These are phyloP conservation scores for Arabidopsis lyrata DNA, from an alignment of 441 rosid genomes.

Conservation along the genomic window DNA sequence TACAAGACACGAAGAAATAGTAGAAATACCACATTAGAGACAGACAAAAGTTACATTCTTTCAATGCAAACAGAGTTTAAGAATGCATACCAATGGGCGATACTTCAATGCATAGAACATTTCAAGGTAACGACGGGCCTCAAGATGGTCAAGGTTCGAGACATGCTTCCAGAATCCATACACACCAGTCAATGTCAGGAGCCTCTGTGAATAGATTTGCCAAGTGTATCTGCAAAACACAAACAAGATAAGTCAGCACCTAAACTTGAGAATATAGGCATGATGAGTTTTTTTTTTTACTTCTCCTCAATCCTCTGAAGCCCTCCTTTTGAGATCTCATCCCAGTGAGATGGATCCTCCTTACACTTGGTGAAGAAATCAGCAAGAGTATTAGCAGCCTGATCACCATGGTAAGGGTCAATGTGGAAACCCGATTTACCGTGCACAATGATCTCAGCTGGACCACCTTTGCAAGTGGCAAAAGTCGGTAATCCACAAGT, in stretches of 20 bases:
- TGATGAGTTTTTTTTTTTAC: conserved; percentile 44
- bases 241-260: neutral
- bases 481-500: conserved; percentile 55
- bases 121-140: conserved; percentile 89
- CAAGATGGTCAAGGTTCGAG: conserved; percentile 84
- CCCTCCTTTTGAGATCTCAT: conserved; percentile 71
- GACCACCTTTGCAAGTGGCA: conserved; percentile 81
- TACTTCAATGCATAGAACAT: conserved; percentile 96
- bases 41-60: neutral
- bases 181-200: conserved; percentile 84
- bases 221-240: conserved; percentile 72
- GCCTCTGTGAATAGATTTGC: conserved; percentile 91
- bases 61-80: neutral
- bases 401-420: conserved; percentile 92
- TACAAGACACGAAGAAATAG: neutral
- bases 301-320: conserved; percentile 85
- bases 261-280: neutral
- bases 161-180: conserved; percentile 99
- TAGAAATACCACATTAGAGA: conserved; percentile 13
- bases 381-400: conserved; percentile 77
- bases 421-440: conserved; percentile 93
- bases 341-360: conserved; percentile 75
- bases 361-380: conserved; percentile 82
- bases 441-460: conserved; percentile 91
- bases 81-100: conserved; percentile 72